These are phyloP conservation scores for Trichophyton simii DNA, from an alignment of 2,329 filamentous ascomycete genomes.

Conservation along the genomic window DNA sequence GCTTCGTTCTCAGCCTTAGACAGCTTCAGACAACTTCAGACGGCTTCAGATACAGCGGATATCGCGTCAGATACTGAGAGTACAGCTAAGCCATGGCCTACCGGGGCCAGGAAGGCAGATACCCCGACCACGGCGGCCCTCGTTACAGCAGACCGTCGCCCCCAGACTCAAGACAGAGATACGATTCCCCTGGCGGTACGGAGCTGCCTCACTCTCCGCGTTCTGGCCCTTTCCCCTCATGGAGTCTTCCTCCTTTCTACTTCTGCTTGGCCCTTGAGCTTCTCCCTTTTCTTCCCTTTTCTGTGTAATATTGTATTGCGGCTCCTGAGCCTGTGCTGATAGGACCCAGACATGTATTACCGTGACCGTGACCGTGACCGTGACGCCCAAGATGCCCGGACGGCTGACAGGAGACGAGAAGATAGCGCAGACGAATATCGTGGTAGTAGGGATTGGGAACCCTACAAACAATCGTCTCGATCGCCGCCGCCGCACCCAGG, in stretches of 20 bases:
- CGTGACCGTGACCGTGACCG: too few relatives aligned
- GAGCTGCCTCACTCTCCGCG: not conserved
- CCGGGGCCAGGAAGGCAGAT: not conserved
- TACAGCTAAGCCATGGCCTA: not conserved
- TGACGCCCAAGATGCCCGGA: constrained; percentile 13
- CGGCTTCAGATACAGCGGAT: not conserved
- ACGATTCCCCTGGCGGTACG: constrained; percentile 28
- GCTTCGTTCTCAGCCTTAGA: not conserved
- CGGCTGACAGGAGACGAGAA: constrained; percentile 21
- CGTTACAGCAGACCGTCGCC: constrained; percentile 27
- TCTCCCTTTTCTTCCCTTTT: not conserved
- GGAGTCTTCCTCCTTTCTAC: constrained; percentile 12
- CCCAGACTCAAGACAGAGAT: constrained; percentile 19
- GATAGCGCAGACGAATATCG: constrained; percentile 18
- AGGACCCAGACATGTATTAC: constrained; percentile 1
- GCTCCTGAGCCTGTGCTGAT: not conserved
- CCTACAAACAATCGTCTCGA: constrained; percentile 22
- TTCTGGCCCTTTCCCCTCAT: constrained; percentile 34
- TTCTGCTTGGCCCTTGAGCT: not conserved
- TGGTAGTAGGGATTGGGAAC: constrained; percentile 24
- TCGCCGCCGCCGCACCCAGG: constrained; percentile 26
- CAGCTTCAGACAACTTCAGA: not conserved
- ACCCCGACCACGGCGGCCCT: constrained; percentile 15
- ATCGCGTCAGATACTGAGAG: not conserved
- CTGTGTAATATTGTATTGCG: not conserved